Evolutionary conservation across 257 asterid species (phyloP), one percentile per base, ranked within the genome.

Genomic region (Lithospermum erythrorhizon): DNA sequence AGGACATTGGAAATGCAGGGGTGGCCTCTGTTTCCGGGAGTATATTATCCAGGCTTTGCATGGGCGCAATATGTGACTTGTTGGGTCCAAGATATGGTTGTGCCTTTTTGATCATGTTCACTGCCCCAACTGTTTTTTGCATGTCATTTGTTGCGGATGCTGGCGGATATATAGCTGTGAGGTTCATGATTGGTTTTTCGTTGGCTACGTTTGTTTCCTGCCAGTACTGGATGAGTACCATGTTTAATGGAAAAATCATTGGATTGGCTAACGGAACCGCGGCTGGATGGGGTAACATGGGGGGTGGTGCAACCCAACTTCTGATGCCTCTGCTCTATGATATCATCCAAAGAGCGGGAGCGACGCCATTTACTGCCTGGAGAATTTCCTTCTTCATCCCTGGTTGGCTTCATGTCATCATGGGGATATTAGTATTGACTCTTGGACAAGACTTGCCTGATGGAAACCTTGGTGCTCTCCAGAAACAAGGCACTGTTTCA

Each of bases 381-480:
- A 71, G 90, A 61, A 83, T 83, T 25, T 84, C 90, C 0, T 83
- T 83, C 27, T 80, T 78, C 57, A 61, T 83, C 9, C 90, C 90
- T 0, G 86, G 87, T 1, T 80, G 75, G 81, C 72, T 80, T 35
- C 84, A 83, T 69, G 32, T 76, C n/a, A 72, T 83, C 55, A 73
- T 70, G 67, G 90, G 84, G 6, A 27, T 80, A 24, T 14, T 72
- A 57, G 84, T 80, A 9, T 25, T 78, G 55, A 72, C 61, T 16
- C 78, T 79, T 19, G 89, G 89, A 3, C 89, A 82, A 67, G 86
- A 82, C 54, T 62, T 79, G 59, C 90, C 90, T 48, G 90, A 83
- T 66, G 90, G 90, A 14, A 83, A 83, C 66, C 82, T 78, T 16
- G 61, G 79, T 21, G 58, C 81, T 1, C 66, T 83, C 0, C 84